Evolutionary conservation across 768 basidiomycete species (phyloP), one percentile per base, ranked within the genome.

Genomic region (Auricularia auricula-judae): DNA sequence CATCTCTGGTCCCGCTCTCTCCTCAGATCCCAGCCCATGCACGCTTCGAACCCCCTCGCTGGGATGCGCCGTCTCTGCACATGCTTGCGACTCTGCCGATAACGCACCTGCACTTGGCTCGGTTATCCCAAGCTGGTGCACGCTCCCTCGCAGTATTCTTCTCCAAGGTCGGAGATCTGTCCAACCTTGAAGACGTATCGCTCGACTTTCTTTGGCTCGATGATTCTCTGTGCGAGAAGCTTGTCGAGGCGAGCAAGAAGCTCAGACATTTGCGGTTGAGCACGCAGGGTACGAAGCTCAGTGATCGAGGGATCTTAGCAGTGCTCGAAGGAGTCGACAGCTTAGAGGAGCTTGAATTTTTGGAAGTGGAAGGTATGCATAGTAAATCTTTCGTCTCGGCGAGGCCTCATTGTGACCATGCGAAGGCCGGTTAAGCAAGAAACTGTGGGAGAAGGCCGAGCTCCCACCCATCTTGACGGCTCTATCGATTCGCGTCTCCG

Each of bases 151-250:
- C 68, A 10, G 36, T 62, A 11, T 65, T 77, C 18, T 65, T 77
- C 8, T 62, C 65, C 4, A 65, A 65, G 33, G 60, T 75, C 23
- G 72, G 70, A 18, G 74, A 76, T 62, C 65, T 70, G 43, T 74
- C 75, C n/a, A 42, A 66, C 21, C 66, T 77, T 54, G 75, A 78
- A 62, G 67, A 69, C 23, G 64, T 78, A n/a, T 59, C 35, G 44
- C 63, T 77, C 47, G 73, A 78, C 67, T 74, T 77, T 60, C 68
- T 77, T 29, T 78, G 77, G 77, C 67, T 78, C 63, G 77, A 78
- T 66, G 77, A 78, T 66, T 56, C 65, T 23, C 65, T 78, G 16
- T 77, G 77, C 66, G 70, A 76, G 35, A 71, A 67, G 61, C 71
- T 78, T 29, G 74, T 70, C 36, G 65, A 66, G 34, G 74, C 74